Evolutionary conservation across 495 filamentous ascomycete species (phyloP), one percentile per base, ranked within the genome.

Genomic region (Rostrohypoxylon terebratum): DNA sequence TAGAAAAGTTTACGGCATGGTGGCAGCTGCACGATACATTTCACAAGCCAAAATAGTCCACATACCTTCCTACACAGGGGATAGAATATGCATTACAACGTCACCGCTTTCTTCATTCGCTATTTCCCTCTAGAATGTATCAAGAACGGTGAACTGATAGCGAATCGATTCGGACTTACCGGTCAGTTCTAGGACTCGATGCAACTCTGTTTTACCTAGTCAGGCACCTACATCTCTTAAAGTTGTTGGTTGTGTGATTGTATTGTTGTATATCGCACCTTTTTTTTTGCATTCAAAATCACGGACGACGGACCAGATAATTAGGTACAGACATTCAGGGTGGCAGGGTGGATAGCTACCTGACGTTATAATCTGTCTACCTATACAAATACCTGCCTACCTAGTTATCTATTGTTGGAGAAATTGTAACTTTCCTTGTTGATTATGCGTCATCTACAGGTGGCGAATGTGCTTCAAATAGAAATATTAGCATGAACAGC

Each of bases 51-150:
- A 51, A 63, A 57, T 31, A 40, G 38, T 14, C 25, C 13, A 21
- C 10, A 55, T 33, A 25, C 38, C 18, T 42, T 18, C 34, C 16
- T 55, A 23, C 31, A 53, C n/a, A 25, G 47, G 20, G 47, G 18
- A 21, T 50, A 18, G 47, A 10, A 25, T 23, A 69, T 74, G 71
- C 71, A 67, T 33, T 74, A 74, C 71, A 74, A 74, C 71, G 71
- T 74, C 71, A 74, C 71, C 51, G 59, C 62, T 53, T 50, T 44
- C 65, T 25, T 20, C 48, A 69, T 74, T 74, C 58, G 66, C 25
- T 48, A n/a, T 54, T 63, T 63, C 51, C 34, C 34, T 14, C 51
- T 40, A n/a, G 11, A 45, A 59, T n/a, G 71, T 63, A 45, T 63
- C 53, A 59, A 63, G 20, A 67, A 74, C 16, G 55, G 40, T 28